Percentiles rank a stretch among this genome's conserved stretches.
phyloP scores from a whole-genome alignment of 768 basidiomycete species.

The Arthromyces matolae region DNA sequence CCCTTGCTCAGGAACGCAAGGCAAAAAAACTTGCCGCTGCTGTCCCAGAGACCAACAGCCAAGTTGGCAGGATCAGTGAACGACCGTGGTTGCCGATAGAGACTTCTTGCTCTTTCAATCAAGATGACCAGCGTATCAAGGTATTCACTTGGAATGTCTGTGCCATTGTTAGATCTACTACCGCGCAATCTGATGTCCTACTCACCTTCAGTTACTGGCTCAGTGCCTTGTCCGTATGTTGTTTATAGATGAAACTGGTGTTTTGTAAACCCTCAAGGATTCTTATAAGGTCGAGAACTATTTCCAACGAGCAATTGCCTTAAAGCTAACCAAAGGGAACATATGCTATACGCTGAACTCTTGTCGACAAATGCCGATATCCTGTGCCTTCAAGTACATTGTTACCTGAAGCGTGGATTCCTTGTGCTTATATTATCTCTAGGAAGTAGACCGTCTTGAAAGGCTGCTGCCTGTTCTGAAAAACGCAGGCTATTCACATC shows the following conservation, averaged over 20 bases:
- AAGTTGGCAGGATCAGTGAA: constrained; percentile 25
- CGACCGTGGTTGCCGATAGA: constrained; percentile 40
- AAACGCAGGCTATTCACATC: constrained; percentile 57
- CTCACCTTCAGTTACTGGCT: constrained; percentile 56
- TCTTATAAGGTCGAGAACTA: constrained; percentile 62
- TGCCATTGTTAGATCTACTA: constrained; percentile 20
- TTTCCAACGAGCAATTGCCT: constrained; percentile 86
- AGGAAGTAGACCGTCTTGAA: constrained; percentile 88
- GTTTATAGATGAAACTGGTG: not conserved
- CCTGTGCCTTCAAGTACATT: constrained; percentile 75
- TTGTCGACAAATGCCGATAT: constrained; percentile 71
- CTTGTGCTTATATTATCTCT: not conserved
- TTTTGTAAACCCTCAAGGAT: not conserved
- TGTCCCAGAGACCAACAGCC: constrained; percentile 12
- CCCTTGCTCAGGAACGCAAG: constrained; percentile 49
- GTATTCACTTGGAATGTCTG: constrained; percentile 85
- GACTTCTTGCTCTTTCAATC: constrained; percentile 15
- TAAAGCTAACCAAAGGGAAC: constrained; percentile 66
- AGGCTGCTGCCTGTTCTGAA: constrained; percentile 68
- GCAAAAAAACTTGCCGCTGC: constrained; percentile 30
- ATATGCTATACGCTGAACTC: constrained; percentile 78
- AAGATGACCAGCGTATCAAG: constrained; percentile 37
- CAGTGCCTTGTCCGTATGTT: constrained; percentile 77
- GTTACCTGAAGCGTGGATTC: not conserved
- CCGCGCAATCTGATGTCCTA: constrained; percentile 11